These are phyloP conservation scores for Penicillium janthinellum DNA, from an alignment of 2,329 filamentous ascomycete species.

Conservation along the genomic window DNA sequence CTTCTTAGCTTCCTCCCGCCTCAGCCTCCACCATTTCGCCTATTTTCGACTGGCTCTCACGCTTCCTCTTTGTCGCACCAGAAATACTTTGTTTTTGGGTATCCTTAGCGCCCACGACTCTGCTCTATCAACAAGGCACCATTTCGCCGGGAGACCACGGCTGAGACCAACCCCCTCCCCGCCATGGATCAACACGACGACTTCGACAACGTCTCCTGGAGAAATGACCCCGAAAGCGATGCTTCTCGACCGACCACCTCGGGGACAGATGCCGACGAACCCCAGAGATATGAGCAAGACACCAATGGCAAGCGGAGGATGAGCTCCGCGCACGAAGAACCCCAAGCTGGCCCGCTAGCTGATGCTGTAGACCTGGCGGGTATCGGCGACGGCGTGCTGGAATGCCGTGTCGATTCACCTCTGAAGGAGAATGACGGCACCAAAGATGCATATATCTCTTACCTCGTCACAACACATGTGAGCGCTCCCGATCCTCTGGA, in stretches of 20 bases:
- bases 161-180: slow-evolving; percentile 20
- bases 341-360: slow-evolving; percentile 53
- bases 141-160: slow-evolving; percentile 20
- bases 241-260: slow-evolving; percentile 45
- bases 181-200: slow-evolving; percentile 61
- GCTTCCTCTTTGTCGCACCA: not conserved
- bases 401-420: slow-evolving; percentile 79
- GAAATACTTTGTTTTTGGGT: not conserved
- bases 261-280: slow-evolving; percentile 44
- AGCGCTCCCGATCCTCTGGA: slow-evolving; percentile 27
- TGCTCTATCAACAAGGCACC: slow-evolving; percentile 15
- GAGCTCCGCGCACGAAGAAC: slow-evolving; percentile 49
- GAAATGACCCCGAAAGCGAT: slow-evolving; percentile 59
- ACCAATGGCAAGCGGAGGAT: slow-evolving; percentile 53
- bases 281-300: slow-evolving; percentile 39
- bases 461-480: slow-evolving; percentile 88
- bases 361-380: slow-evolving; percentile 63
- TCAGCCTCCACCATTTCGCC: slow-evolving; percentile 12
- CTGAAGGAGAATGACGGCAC: slow-evolving; percentile 96
- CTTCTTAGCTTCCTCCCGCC: slow-evolving; percentile 22
- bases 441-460: slow-evolving; percentile 95
- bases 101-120: slow-evolving; percentile 7
- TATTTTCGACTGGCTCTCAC: slow-evolving; percentile 1
- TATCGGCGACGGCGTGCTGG: slow-evolving; percentile 71
- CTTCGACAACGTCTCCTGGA: slow-evolving; percentile 82